phyloP scores from a whole-genome alignment of 805 yeast genomes.

The Jamesozyma spencerorum region DNA sequence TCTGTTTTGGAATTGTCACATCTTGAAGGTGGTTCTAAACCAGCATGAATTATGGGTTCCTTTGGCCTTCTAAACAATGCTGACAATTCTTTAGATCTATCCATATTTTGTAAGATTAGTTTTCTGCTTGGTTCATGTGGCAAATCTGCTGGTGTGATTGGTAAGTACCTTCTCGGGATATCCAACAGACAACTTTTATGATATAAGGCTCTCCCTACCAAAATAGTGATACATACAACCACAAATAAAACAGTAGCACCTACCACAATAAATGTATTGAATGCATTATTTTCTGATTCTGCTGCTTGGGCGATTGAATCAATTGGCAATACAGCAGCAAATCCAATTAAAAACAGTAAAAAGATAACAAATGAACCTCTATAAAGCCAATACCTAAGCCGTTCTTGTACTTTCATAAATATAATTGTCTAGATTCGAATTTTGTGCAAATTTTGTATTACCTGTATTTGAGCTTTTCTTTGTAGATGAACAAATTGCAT shows the following conservation, averaged over 20 bases:
- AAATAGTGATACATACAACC: slow-evolving; percentile 40
- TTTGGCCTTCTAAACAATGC: slow-evolving; percentile 34
- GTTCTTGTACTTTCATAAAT: not conserved
- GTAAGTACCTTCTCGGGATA: slow-evolving; percentile 72
- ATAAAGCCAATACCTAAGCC: slow-evolving; percentile 11
- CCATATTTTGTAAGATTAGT: slow-evolving; percentile 34
- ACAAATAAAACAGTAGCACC: slow-evolving; percentile 58
- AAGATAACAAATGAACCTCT: slow-evolving; percentile 12
- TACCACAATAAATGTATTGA: slow-evolving; percentile 74
- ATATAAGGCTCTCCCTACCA: slow-evolving; percentile 50
- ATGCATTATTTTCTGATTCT: slow-evolving; percentile 48
- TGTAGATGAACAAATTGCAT: no score
- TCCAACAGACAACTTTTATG: slow-evolving; percentile 54
- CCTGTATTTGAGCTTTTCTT: no score
- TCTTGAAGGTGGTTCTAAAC: slow-evolving; percentile 38
- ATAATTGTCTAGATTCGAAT: not conserved
- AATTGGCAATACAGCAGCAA: slow-evolving; percentile 64
- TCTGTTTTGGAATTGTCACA: slow-evolving; percentile 27
- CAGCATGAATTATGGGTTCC: slow-evolving; percentile 40
- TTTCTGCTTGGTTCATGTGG: slow-evolving; percentile 37
- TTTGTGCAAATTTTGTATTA: no score
- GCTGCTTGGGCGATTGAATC: slow-evolving; percentile 63
- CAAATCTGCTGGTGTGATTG: slow-evolving; percentile 51
- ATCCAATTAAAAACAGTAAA: slow-evolving; percentile 39
- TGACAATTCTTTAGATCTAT: slow-evolving; percentile 36